Base-by-base conservation (phyloP, 1,284 basidiomycete species). In the Cryptococcus deneoformans region DNA sequence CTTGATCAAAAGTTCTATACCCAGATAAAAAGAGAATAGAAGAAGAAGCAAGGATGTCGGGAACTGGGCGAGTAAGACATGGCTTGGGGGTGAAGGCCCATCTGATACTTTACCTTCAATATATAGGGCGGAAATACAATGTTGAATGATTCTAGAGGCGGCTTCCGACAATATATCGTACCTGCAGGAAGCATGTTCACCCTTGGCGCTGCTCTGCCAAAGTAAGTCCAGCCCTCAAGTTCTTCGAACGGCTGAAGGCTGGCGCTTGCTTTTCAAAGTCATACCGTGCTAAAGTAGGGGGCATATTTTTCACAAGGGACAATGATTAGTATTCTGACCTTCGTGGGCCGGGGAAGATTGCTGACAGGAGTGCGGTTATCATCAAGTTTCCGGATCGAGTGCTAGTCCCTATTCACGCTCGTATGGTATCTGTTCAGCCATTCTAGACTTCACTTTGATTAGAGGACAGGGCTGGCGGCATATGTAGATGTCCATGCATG, bases 401-500 rank as follows among this genome's bases (percentile, higher is more conserved):
- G 2, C 58, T 72, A 12, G 67, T 69, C 5, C 69, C 69, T 0
- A 70, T 72, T 9, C 70, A 72, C 52, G 68, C 69, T 5, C 50
- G 70, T 34, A 70, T 72, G 68, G 68, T 72, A 1, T 67, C 64
- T 6, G 70, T 72, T 1, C 70, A 72, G 45, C 70, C 70, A 20
- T 58, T 72, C 20, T 44, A 62, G 49, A 70, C 65, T 3, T 8
- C 37, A 44, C 20, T 7, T n/a, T n/a, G 2, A 24, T 44, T 44
- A 24, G n/a, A 44, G 29, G 29, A 29, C 5, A 29, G 29, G 0
- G 3, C 29, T 29, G 3, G 29, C 5, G 29, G 29, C 29, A n/a
- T 29, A 29, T 29, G 5, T 29, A 29, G 29, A 29, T 29, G 29
- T 29, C 29, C 29, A 29, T 29, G 29, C 29, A 29, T 29, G 29